Base-by-base conservation (phyloP, 2,329 filamentous ascomycete species). In the Penicillium sp. region DNA sequence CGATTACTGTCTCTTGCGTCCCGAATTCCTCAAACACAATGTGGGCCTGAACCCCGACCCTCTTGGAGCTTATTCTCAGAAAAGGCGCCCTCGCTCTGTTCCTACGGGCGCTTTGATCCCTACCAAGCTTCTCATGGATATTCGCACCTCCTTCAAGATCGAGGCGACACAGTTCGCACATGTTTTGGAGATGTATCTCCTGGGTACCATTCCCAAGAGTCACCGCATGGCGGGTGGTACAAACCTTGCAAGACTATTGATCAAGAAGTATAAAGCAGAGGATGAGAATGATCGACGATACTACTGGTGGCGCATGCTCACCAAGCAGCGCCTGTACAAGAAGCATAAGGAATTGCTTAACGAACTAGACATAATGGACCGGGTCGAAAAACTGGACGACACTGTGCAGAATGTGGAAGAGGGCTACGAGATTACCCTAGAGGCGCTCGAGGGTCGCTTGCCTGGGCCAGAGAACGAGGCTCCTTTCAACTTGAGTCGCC, bases 281-380 rank as follows among this genome's bases (percentile, higher is more conserved):
- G 78, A 85, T 54, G 75, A 77, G 41, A 74, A 82, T 56, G 84
- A 87, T 61, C 72, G 80, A 12, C 74, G 76, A 29, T 87, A 85
- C 69, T 86, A 84, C 68, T 85, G 85, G 73, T 87, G 84, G 84
- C 77, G 84, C 6, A 71, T 86, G 60, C 77, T 85, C 28, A 76
- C 82, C 33, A 87, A 87, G 67, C 80, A 85, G 58, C 76, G 84
- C 16, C 76, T 87, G 15, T 85, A 81, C 67, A 78, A 81, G 58
- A 80, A 81, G 59, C 84, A 85, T 53, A 76, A 76, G 31, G 84
- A 87, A 62, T 68, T 79, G 33, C 71, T 87, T 18, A 75, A 77
- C n/a, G 82, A 86, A 65, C 59, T 86, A 51, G 82, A 85, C 45
- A 67, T 72, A 16, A 71, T 72, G 21, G 84, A 86, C 52, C 75